Conservation (phyloP, 352 stramenopile genomes). For the Phytophthora agathidicida region DNA sequence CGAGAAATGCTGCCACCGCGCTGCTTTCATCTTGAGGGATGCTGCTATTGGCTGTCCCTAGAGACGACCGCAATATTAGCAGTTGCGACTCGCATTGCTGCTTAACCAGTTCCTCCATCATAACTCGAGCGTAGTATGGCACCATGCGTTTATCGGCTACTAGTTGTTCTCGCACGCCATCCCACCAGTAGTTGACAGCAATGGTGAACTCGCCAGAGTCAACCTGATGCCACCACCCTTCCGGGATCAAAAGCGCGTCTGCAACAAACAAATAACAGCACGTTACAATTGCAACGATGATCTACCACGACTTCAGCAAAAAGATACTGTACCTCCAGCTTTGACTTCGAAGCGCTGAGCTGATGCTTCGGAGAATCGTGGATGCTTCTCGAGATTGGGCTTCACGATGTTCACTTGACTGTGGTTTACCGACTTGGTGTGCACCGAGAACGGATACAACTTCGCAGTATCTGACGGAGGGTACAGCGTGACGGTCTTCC, state of each 20-base stretch:
- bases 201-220: slow-evolving; percentile 78
- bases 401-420: slow-evolving; percentile 61
- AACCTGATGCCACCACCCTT: slow-evolving; percentile 90
- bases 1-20: slow-evolving; percentile 16
- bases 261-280: not conserved
- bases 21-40: slow-evolving; percentile 9
- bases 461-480: slow-evolving; percentile 57
- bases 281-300: slow-evolving; percentile 9
- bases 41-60: not conserved
- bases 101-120: slow-evolving; percentile 68
- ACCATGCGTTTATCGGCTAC: slow-evolving; percentile 45
- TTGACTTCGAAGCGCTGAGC: slow-evolving; percentile 40
- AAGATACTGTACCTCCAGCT: slow-evolving; percentile 51
- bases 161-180: slow-evolving; percentile 64
- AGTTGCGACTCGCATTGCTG: slow-evolving; percentile 42
- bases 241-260: slow-evolving; percentile 81
- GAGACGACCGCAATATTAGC: slow-evolving; percentile 14
- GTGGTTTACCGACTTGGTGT: slow-evolving; percentile 83
- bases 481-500: slow-evolving; percentile 78
- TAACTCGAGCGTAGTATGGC: slow-evolving; percentile 69
- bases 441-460: slow-evolving; percentile 65
- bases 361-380: slow-evolving; percentile 34
- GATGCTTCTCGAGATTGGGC: slow-evolving; percentile 40
- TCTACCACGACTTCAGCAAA: not conserved
- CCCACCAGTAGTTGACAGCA: slow-evolving; percentile 86